phyloP scores from a whole-genome alignment of 495 filamentous ascomycete genomes.

The Pyrenopolyporus hunteri region DNA sequence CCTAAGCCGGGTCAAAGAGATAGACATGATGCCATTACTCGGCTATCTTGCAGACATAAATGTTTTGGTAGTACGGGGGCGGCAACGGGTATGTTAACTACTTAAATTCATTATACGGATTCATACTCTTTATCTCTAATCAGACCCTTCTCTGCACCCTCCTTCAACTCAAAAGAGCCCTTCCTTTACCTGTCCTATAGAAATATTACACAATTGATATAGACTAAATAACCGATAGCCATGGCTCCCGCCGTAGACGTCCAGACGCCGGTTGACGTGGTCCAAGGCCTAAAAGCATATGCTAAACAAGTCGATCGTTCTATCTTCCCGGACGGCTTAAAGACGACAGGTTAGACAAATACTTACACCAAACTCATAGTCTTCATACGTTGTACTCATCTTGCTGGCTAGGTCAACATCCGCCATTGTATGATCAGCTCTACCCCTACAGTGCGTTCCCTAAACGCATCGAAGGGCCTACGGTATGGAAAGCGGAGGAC shows the following conservation, averaged over 20 bases:
- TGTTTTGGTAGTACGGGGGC: constrained; percentile 1
- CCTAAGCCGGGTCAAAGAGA: constrained; percentile 9
- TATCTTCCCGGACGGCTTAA: constrained; percentile 63
- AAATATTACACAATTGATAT: too few relatives aligned
- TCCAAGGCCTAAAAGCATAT: constrained; percentile 32
- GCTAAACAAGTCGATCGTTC: constrained; percentile 27
- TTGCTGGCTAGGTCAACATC: constrained; percentile 68
- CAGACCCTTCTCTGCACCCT: neutral
- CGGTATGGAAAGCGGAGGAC: constrained; percentile 78
- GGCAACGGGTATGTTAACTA: too few relatives aligned
- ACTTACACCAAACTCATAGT: neutral
- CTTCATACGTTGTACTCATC: constrained; percentile 19
- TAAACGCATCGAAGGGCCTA: constrained; percentile 72
- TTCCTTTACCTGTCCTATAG: neutral
- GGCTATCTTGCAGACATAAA: constrained; percentile 29
- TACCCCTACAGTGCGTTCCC: constrained; percentile 76
- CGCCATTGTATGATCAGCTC: constrained; percentile 70
- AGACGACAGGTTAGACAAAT: constrained; percentile 38
- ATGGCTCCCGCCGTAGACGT: constrained; percentile 42
- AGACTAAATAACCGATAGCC: constrained; percentile 18
- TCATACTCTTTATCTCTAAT: constrained; percentile 22
- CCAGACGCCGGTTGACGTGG: constrained; percentile 21
- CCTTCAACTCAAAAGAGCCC: constrained; percentile 3
- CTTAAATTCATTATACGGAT: constrained; percentile 16
- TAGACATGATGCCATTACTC: constrained; percentile 28